A percentile compares a stretch with the other conserved stretches of the same genome.
Evolutionary conservation across 345 rosid genomes (phyloP).

Genomic region (Microthlaspi erraticum): DNA sequence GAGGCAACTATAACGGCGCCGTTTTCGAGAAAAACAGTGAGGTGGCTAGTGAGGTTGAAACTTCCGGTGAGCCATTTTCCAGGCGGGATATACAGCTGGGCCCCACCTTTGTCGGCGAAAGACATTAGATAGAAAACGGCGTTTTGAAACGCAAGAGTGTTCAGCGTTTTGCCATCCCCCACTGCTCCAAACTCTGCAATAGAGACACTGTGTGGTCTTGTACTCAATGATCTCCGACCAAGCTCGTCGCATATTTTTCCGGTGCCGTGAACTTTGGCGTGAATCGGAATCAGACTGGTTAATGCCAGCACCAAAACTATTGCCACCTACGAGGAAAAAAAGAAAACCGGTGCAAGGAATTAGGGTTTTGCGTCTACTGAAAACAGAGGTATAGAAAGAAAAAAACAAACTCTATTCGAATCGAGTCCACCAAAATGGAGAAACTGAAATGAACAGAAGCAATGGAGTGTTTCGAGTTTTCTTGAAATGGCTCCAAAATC

Average conservation of each 20-base stretch:
- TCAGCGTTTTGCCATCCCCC: slow-evolving; percentile 60
- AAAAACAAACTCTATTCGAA: neutral
- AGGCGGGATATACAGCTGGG: slow-evolving; percentile 58
- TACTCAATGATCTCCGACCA: slow-evolving; percentile 30
- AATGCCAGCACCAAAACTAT: slow-evolving; percentile 23
- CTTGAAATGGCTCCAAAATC: neutral
- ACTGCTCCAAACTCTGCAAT: slow-evolving; percentile 64
- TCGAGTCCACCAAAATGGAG: slow-evolving; percentile 15
- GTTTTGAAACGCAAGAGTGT: slow-evolving; percentile 61
- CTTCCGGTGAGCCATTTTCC: slow-evolving; percentile 67
- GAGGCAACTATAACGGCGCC: slow-evolving; percentile 62
- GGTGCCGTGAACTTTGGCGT: slow-evolving; percentile 13
- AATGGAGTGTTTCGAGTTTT: neutral
- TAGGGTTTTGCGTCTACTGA: neutral
- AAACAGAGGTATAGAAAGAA: neutral
- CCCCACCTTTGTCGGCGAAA: slow-evolving; percentile 62
- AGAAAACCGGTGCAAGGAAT: neutral
- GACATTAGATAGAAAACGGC: slow-evolving; percentile 57
- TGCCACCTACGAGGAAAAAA: slow-evolving; percentile 6
- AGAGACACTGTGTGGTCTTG: slow-evolving; percentile 57
- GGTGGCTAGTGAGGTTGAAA: slow-evolving; percentile 58
- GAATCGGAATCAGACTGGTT: slow-evolving; percentile 17
- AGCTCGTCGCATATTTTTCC: slow-evolving; percentile 41
- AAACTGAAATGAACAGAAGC: slow-evolving; percentile 2
- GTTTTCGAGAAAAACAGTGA: slow-evolving; percentile 60